Conservation (phyloP, 352 stramenopile genomes). For the Pythium volutum region DNA sequence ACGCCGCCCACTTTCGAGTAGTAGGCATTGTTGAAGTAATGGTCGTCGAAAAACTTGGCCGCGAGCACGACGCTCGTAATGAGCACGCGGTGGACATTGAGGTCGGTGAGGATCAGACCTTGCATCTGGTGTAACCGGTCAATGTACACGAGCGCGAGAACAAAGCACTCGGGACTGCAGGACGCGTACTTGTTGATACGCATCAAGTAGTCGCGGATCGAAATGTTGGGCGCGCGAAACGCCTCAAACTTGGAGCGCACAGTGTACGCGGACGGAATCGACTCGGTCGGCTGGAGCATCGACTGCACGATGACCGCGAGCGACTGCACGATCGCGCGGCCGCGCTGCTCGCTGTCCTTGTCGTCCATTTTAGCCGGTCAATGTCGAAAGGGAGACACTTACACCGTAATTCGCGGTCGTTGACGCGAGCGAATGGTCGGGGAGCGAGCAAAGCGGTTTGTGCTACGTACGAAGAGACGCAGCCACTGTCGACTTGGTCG, state of each 20-base stretch:
- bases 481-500: not conserved
- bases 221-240: slow-evolving; percentile 79
- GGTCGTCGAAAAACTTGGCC: slow-evolving; percentile 99
- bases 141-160: slow-evolving; percentile 99
- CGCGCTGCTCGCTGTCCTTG: slow-evolving; percentile 70
- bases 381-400: not conserved
- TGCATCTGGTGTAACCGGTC: slow-evolving; percentile 97
- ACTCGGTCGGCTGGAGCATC: slow-evolving; percentile 70
- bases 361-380: slow-evolving; percentile 29
- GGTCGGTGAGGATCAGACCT: slow-evolving; percentile 94
- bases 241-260: slow-evolving; percentile 83
- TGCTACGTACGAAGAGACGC: slow-evolving; percentile 14
- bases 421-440: slow-evolving; percentile 2
- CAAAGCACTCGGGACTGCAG: slow-evolving; percentile 98
- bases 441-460: not conserved
- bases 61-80: slow-evolving; percentile 97
- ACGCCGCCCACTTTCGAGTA: slow-evolving; percentile 97
- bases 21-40: slow-evolving; percentile 99
- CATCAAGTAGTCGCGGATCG: slow-evolving; percentile 78
- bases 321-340: slow-evolving; percentile 75
- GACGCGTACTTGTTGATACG: slow-evolving; percentile 98
- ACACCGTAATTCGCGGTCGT: no score
- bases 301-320: slow-evolving; percentile 74
- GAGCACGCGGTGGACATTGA: slow-evolving; percentile 98
- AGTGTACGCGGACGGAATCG: slow-evolving; percentile 49